phyloP scores from a whole-genome alignment of 2,329 filamentous ascomycete species.

The Torrubiella hemipterigena region DNA sequence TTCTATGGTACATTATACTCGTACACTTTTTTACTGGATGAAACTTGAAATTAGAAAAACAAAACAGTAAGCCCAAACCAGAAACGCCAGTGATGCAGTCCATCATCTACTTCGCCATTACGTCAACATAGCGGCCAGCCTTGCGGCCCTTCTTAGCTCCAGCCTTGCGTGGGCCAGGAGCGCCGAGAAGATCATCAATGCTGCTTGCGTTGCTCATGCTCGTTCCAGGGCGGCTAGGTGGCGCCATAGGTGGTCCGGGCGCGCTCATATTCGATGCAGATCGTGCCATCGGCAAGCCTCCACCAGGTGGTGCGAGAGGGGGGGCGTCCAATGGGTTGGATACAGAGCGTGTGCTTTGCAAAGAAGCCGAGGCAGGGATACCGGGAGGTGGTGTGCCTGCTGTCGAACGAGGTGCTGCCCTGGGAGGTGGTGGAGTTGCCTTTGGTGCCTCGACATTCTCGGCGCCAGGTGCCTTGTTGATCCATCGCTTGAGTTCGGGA shows the following conservation, averaged over 20 bases:
- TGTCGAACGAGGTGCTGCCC: conserved; percentile 40
- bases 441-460: conserved; percentile 47
- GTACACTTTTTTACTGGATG: not conserved
- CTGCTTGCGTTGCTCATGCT: conserved; percentile 86
- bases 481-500: conserved; percentile 91
- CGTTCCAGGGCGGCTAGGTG: conserved; percentile 60
- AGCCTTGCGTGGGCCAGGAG: conserved; percentile 56
- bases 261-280: conserved; percentile 34
- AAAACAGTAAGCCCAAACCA: not conserved
- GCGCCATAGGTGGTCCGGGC: conserved; percentile 30
- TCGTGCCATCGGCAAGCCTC: conserved; percentile 31
- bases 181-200: conserved; percentile 83
- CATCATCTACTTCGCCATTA: conserved; percentile 62
- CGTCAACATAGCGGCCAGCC: conserved; percentile 83
- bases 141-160: conserved; percentile 63
- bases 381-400: conserved; percentile 39
- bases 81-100: conserved; percentile 1
- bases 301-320: conserved; percentile 19
- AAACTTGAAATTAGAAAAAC: not conserved
- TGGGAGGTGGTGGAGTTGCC: conserved; percentile 71
- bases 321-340: conserved; percentile 15
- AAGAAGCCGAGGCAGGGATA: conserved; percentile 19
- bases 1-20: not conserved
- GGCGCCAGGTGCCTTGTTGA: conserved; percentile 82
- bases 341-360: conserved; percentile 14